These are phyloP conservation scores for Sordariomycetes sp. DNA, from an alignment of 2,329 filamentous ascomycete species.

Conservation along the genomic window DNA sequence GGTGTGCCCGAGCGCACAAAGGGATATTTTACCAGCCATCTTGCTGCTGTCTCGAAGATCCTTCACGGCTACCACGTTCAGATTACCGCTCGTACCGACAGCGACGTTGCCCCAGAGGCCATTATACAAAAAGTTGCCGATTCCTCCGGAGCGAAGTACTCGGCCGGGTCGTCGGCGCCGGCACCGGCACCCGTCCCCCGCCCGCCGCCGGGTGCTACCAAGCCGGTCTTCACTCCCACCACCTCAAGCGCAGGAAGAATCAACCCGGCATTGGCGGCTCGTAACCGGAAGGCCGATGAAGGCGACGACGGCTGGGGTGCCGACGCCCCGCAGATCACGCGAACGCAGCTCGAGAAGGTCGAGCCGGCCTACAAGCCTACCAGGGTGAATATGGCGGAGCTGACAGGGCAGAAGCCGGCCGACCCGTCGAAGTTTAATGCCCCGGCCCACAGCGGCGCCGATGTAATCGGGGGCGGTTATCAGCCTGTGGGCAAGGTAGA, in stretches of 20 bases:
- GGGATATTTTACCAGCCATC: constrained; percentile 94
- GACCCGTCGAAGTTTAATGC: background rate
- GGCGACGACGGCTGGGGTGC: constrained; percentile 90
- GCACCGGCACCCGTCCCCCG: constrained; percentile 25
- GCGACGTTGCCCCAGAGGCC: constrained; percentile 74
- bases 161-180: constrained; percentile 41
- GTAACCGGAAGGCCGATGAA: constrained; percentile 48
- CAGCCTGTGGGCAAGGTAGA: constrained; percentile 97
- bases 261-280: constrained; percentile 58
- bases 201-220: constrained; percentile 68
- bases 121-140: constrained; percentile 93
- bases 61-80: constrained; percentile 97
- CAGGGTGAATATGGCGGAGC: constrained; percentile 84
- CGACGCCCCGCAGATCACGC: constrained; percentile 83
- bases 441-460: constrained; percentile 16
- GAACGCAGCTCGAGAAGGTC: constrained; percentile 85
- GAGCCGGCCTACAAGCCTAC: constrained; percentile 88
- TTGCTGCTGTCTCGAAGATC: constrained; percentile 80
- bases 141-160: constrained; percentile 91
- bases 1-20: constrained; percentile 98
- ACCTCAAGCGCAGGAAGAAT: constrained; percentile 38
- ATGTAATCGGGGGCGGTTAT: constrained; percentile 77
- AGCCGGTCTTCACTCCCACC: constrained; percentile 85
- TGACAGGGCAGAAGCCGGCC: constrained; percentile 63
- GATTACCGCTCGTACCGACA: constrained; percentile 86